phyloP scores from a whole-genome alignment of 2,329 filamentous ascomycete genomes.

The Fusarium scirpi region DNA sequence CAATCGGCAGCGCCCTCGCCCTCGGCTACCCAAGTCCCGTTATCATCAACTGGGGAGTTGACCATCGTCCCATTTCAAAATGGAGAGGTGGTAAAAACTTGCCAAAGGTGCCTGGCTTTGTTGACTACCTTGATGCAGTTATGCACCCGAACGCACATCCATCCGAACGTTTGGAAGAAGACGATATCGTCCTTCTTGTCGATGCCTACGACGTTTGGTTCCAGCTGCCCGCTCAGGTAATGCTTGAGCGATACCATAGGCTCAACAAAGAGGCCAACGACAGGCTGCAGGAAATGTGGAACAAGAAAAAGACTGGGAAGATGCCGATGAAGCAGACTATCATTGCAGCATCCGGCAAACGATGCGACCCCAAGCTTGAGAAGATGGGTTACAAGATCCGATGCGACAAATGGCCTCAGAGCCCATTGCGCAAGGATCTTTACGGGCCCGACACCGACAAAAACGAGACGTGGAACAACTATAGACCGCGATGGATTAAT shows the following conservation, averaged over 20 bases:
- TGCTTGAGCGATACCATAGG: slow-evolving; percentile 19
- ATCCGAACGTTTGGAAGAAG: neutral
- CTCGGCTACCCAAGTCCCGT: slow-evolving; percentile 20
- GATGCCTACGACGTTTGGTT: slow-evolving; percentile 19
- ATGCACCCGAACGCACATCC: slow-evolving; percentile 7
- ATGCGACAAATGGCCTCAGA: slow-evolving; percentile 8
- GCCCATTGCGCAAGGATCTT: slow-evolving; percentile 6
- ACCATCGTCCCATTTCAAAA: neutral
- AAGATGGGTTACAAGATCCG: neutral
- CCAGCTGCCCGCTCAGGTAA: slow-evolving; percentile 16
- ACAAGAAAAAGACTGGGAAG: neutral
- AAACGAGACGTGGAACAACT: neutral
- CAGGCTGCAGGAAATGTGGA: slow-evolving; percentile 13
- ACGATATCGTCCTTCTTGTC: slow-evolving; percentile 17
- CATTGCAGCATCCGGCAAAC: neutral
- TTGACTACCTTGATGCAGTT: slow-evolving; percentile 21
- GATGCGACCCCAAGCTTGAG: neutral
- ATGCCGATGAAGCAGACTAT: slow-evolving; percentile 29
- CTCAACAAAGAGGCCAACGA: slow-evolving; percentile 23
- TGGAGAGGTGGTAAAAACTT: slow-evolving; percentile 6
- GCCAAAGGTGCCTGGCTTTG: slow-evolving; percentile 7
- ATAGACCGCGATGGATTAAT: slow-evolving; percentile 12
- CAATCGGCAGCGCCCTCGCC: slow-evolving; percentile 2
- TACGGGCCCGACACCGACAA: slow-evolving; percentile 8
- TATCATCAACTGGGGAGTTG: slow-evolving; percentile 16